Evolutionary conservation across 2,329 filamentous ascomycete genomes (phyloP), one percentile per base, ranked within the genome.

Genomic region (Epichloe gansuensis): DNA sequence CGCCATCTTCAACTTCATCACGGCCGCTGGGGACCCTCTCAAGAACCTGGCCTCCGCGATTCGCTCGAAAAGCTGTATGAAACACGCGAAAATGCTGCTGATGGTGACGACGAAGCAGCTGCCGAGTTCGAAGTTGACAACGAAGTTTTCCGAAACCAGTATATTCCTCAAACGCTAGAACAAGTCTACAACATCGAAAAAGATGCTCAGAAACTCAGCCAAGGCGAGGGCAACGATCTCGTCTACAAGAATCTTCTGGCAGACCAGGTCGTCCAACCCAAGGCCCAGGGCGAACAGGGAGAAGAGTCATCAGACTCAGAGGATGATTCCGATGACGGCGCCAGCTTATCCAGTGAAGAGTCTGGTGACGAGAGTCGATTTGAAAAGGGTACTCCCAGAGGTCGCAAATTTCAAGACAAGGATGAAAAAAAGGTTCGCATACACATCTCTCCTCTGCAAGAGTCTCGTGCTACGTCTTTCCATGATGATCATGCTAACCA

Each of bases 141-240:
- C 53, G 88, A 93, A 59, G 93, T 97, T 5, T 98, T 96, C 73
- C 81, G 91, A 61, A 86, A 95, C 62, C 89, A 96, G 67, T 98
- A 94, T 67, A 97, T 98, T 50, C 93, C 93, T 0, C 91, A 95
- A 68, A 97, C 88, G 0, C 76, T 98, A 44, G 88, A 97, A 60
- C 89, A 98, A 64, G 91, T 98, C 4, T 96, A 96, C 67, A 91
- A 98, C 65, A 83, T 95, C 49, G 93, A 97, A 69, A 85, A 91
- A 60, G 93, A 97, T 60, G 88, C 83, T 2, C 84, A 88, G 60
- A 83, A 83, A 65, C 78, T 95, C 23, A 80, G 80, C 7, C 76
- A 82, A 44, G 90, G 89, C 5, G 77, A 86, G 57, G 87, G 84
- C 21, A 79, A 81, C 12, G 82, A 86, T n/a, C 75, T 96, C 0